Conservation (phyloP, 495 filamentous ascomycete species). For the Penicillium turbatum region DNA sequence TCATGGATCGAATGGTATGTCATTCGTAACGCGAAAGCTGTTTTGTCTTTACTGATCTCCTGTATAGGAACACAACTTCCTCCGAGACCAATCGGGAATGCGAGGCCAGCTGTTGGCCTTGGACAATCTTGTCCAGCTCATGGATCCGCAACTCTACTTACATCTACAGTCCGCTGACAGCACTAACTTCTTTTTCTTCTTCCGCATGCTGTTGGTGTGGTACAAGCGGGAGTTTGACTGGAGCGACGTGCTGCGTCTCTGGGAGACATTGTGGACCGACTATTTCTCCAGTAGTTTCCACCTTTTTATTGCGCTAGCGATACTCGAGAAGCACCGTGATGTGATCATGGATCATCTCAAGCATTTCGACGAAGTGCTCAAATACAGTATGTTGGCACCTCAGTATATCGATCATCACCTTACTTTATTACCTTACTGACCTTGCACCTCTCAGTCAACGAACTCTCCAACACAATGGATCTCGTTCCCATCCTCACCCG, state of each 20-base stretch:
- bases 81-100: slow-evolving; percentile 95
- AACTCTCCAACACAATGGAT: slow-evolving; percentile 89
- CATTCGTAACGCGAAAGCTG: too few species aligned
- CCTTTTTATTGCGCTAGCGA: slow-evolving; percentile 87
- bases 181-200: slow-evolving; percentile 99
- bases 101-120: slow-evolving; percentile 81
- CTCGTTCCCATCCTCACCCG: slow-evolving; percentile 76
- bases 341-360: slow-evolving; percentile 93
- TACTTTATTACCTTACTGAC: too few species aligned
- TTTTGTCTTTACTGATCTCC: not conserved
- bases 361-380: slow-evolving; percentile 94
- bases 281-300: slow-evolving; percentile 85
- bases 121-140: slow-evolving; percentile 89
- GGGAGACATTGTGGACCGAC: slow-evolving; percentile 95
- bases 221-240: slow-evolving; percentile 96
- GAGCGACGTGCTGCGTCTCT: slow-evolving; percentile 78
- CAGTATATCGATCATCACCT: not conserved
- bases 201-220: slow-evolving; percentile 97
- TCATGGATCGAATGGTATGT: slow-evolving; percentile 87
- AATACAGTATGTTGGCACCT: slow-evolving; percentile 68
- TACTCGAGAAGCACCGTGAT: slow-evolving; percentile 89
- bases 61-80: slow-evolving; percentile 80
- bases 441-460: slow-evolving; percentile 60
- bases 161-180: slow-evolving; percentile 86
- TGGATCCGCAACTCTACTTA: slow-evolving; percentile 90